phyloP scores from a whole-genome alignment of 2,329 filamentous ascomycete species.

The Lizonia empirigonia region DNA sequence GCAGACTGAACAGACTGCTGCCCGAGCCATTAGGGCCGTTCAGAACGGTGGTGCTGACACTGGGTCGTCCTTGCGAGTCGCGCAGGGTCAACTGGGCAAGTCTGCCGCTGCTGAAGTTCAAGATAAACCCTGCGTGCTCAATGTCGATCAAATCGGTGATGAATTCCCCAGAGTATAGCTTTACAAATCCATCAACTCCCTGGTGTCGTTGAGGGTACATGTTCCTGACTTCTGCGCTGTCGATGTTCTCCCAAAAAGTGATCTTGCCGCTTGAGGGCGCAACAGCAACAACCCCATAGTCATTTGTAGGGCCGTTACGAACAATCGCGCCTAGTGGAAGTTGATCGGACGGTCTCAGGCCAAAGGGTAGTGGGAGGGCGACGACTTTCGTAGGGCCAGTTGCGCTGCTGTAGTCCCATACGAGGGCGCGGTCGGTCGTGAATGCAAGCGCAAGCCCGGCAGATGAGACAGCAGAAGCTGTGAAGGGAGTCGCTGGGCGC shows the following conservation, averaged over 20 bases:
- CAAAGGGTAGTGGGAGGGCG: slow-evolving; percentile 77
- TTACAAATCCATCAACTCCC: slow-evolving; percentile 77
- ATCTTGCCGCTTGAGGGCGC: slow-evolving; percentile 84
- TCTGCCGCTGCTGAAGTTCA: slow-evolving; percentile 83
- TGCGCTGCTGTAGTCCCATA: slow-evolving; percentile 82
- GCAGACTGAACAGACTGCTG: slow-evolving; percentile 81
- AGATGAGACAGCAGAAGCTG: slow-evolving; percentile 60
- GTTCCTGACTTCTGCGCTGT: slow-evolving; percentile 81
- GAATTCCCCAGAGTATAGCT: slow-evolving; percentile 77
- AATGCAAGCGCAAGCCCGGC: slow-evolving; percentile 77
- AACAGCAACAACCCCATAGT: slow-evolving; percentile 85
- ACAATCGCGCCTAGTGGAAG: slow-evolving; percentile 85
- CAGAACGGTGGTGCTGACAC: slow-evolving; percentile 78
- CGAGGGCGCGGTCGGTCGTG: slow-evolving; percentile 79
- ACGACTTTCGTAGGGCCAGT: slow-evolving; percentile 73
- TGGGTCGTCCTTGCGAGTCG: slow-evolving; percentile 84
- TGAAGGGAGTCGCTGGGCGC: slow-evolving; percentile 58
- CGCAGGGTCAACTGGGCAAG: slow-evolving; percentile 84
- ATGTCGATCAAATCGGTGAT: slow-evolving; percentile 80
- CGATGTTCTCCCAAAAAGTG: slow-evolving; percentile 94
- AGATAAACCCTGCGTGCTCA: slow-evolving; percentile 84
- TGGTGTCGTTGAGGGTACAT: slow-evolving; percentile 81
- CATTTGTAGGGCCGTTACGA: slow-evolving; percentile 74
- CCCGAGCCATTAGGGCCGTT: slow-evolving; percentile 60
- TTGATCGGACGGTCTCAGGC: slow-evolving; percentile 70